Percentiles rank a stretch among this genome's conserved stretches.
Evolutionary conservation across 2,329 filamentous ascomycete genomes (phyloP).

Genomic region (Alternaria triticimaculans): DNA sequence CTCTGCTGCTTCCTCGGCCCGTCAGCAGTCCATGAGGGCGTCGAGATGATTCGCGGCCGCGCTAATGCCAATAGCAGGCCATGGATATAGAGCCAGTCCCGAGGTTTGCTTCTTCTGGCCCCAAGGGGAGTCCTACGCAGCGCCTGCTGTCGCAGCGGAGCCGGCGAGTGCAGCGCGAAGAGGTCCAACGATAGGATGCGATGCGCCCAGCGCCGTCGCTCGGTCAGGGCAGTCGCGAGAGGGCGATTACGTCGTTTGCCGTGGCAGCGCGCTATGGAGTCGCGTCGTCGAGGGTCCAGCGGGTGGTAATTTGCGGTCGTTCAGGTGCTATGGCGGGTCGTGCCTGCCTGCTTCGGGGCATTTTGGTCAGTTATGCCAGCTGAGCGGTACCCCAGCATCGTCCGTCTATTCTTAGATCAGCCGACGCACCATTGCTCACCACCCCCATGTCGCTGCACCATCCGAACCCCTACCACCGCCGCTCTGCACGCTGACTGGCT

Average conservation of each 20-base stretch:
- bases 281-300: conserved; percentile 21
- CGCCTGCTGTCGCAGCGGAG: conserved; percentile 18
- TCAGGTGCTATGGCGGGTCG: conserved; percentile 25
- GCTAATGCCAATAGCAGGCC: conserved; percentile 29
- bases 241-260: conserved; percentile 11
- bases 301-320: conserved; percentile 39
- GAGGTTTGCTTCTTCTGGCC: background rate
- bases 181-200: conserved; percentile 33
- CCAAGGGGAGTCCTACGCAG: background rate
- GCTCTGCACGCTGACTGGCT: conserved; percentile 9
- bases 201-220: conserved; percentile 37
- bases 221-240: background rate
- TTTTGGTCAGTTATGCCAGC: conserved; percentile 32
- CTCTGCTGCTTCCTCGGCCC: conserved; percentile 26
- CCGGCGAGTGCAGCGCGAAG: conserved; percentile 27
- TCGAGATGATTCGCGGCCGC: conserved; percentile 25
- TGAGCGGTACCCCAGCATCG: conserved; percentile 13
- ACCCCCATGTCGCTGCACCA: conserved; percentile 21
- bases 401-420: conserved; percentile 25
- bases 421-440: conserved; percentile 11
- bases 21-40: conserved; percentile 43
- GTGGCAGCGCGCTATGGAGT: conserved; percentile 14
- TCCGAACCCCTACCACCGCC: conserved; percentile 8
- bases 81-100: conserved; percentile 13
- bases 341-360: conserved; percentile 31